Conservation (phyloP, 441 rosid genomes). For the Erodium moschatum region DNA sequence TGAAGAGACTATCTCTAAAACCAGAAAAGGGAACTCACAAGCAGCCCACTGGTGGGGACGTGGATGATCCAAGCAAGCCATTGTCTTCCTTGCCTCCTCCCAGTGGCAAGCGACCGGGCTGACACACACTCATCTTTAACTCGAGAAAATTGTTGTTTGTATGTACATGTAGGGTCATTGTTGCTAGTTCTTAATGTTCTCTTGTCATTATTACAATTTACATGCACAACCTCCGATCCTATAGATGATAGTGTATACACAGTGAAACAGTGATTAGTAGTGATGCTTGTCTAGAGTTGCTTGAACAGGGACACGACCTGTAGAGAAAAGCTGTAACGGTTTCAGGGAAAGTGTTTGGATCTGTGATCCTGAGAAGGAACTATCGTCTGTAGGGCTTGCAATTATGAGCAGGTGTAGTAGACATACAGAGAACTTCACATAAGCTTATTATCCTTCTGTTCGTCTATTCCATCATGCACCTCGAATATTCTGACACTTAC, state of each 20-base stretch:
- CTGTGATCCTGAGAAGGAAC: neutral
- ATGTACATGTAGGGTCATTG: neutral
- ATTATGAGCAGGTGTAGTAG: neutral
- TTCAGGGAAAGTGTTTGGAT: neutral
- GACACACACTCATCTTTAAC: neutral
- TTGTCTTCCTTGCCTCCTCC: slow-evolving; percentile 14
- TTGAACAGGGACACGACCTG: too few species aligned
- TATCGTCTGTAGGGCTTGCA: neutral
- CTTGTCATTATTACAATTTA: too few species aligned
- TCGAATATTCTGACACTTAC: too few species aligned
- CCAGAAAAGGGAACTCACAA: slow-evolving; percentile 20
- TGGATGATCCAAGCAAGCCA: slow-evolving; percentile 14
- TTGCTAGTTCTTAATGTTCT: neutral
- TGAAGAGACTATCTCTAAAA: slow-evolving; percentile 21
- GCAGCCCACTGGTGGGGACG: slow-evolving; percentile 6
- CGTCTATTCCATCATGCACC: too few species aligned
- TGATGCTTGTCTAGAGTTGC: neutral
- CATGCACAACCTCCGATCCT: neutral
- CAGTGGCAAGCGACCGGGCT: slow-evolving; percentile 11
- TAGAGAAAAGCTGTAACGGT: neutral
- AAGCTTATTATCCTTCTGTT: too few species aligned
- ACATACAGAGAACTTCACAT: too few species aligned
- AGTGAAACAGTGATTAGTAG: neutral
- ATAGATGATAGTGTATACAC: neutral
- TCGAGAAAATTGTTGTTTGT: neutral